Conservation (phyloP, 345 rosid species). For the Euphorbia lathyris region DNA sequence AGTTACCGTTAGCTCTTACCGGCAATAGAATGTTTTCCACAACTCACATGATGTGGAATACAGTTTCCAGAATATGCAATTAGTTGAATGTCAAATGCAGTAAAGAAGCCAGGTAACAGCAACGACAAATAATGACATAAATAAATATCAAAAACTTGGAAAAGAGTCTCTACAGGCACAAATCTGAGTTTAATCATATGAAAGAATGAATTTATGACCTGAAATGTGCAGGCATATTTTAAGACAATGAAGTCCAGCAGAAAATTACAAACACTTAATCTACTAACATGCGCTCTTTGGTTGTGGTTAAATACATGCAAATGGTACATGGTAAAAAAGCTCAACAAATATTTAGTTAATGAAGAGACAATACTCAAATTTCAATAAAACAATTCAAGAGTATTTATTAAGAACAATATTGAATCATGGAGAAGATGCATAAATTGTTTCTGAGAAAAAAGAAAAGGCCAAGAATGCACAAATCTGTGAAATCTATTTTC, state of each 20-base stretch:
- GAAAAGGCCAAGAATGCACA: neutral
- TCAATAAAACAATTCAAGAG: neutral
- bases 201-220: neutral
- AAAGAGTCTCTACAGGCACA: neutral
- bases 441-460: neutral
- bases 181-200: neutral
- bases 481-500: neutral
- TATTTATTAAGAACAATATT: neutral
- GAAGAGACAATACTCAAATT: neutral
- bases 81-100: conserved; percentile 4
- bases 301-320: neutral
- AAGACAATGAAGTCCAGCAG: neutral
- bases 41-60: neutral
- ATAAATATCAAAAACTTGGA: neutral
- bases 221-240: neutral
- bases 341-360: neutral
- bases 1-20: conserved; percentile 3
- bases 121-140: neutral
- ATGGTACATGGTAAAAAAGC: neutral
- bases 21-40: conserved; percentile 1
- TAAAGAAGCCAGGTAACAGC: conserved; percentile 7
- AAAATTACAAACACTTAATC: neutral
- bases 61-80: neutral
- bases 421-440: neutral
- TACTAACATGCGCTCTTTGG: neutral